A percentile compares a stretch with the other conserved stretches of the same genome.
Evolutionary conservation across 148 eudicot genomes (phyloP).

Genomic region (Rhododendron henanense): DNA sequence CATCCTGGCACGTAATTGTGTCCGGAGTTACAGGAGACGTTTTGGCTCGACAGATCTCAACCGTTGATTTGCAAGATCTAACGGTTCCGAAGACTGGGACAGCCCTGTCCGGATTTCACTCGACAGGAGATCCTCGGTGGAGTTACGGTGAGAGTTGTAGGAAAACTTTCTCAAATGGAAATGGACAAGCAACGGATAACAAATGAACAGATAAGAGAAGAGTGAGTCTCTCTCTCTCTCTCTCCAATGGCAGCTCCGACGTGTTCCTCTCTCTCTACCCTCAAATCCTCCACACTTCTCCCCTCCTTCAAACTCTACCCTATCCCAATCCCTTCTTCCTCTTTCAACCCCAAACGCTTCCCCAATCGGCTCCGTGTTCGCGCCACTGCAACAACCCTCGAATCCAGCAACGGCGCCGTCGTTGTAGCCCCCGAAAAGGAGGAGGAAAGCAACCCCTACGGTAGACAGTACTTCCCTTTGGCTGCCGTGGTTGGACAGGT

Average conservation of each 20-base stretch:
- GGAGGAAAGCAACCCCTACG: slow-evolving; percentile 4
- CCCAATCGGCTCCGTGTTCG: slow-evolving; percentile 24
- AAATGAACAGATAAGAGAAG: background rate
- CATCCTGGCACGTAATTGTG: too few relatives aligned
- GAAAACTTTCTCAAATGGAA: background rate
- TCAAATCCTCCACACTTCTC: slow-evolving; percentile 12
- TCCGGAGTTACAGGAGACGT: too few relatives aligned
- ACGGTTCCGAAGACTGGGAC: too few relatives aligned
- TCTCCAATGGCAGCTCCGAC: slow-evolving; percentile 16
- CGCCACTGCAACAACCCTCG: slow-evolving; percentile 54
- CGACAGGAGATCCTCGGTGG: too few relatives aligned
- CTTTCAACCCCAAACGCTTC: slow-evolving; percentile 8
- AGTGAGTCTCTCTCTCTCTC: background rate
- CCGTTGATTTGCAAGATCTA: too few relatives aligned
- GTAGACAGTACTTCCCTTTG: slow-evolving; percentile 67
- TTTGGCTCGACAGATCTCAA: too few relatives aligned
- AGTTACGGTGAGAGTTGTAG: too few relatives aligned
- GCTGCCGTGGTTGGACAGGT: slow-evolving; percentile 99
- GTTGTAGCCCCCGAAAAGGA: slow-evolving; percentile 22
- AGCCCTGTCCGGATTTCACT: too few relatives aligned
- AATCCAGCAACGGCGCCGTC: slow-evolving; percentile 68
- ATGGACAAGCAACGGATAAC: background rate
- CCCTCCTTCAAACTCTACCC: slow-evolving; percentile 19
- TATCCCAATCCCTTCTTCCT: slow-evolving; percentile 14
- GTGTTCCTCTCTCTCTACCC: slow-evolving; percentile 12